Evolutionary conservation across 1,284 basidiomycete genomes (phyloP).

Genomic region (Pholiota adiposa): DNA sequence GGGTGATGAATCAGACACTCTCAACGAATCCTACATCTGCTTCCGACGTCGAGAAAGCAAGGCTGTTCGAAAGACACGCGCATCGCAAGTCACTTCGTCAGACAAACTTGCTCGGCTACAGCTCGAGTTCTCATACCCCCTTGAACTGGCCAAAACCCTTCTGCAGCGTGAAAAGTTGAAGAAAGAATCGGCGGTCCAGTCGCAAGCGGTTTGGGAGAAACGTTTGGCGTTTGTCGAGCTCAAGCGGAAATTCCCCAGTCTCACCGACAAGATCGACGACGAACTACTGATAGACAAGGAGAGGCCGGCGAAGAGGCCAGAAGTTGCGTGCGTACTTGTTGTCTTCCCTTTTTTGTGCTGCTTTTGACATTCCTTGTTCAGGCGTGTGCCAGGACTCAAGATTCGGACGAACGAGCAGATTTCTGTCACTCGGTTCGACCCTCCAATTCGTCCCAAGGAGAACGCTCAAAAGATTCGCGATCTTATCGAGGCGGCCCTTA

Average conservation of each 20-base stretch:
- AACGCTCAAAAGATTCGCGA: slow-evolving; percentile 64
- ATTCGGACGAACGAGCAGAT: slow-evolving; percentile 48
- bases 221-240: slow-evolving; percentile 78
- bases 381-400: slow-evolving; percentile 55
- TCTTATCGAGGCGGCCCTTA: slow-evolving; percentile 71
- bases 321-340: slow-evolving; percentile 46
- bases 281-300: slow-evolving; percentile 83
- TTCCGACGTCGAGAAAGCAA: slow-evolving; percentile 97
- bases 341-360: not conserved
- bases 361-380: slow-evolving; percentile 26
- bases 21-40: slow-evolving; percentile 96
- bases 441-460: slow-evolving; percentile 65
- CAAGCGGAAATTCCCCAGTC: slow-evolving; percentile 74
- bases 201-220: slow-evolving; percentile 78
- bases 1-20: slow-evolving; percentile 91
- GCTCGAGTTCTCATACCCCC: slow-evolving; percentile 72
- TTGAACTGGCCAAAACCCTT: slow-evolving; percentile 75
- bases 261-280: slow-evolving; percentile 80
- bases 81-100: slow-evolving; percentile 86
- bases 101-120: slow-evolving; percentile 87
- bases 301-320: slow-evolving; percentile 62
- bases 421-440: slow-evolving; percentile 44
- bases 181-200: slow-evolving; percentile 61
- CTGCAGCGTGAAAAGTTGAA: slow-evolving; percentile 79
- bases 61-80: slow-evolving; percentile 91